phyloP scores from a whole-genome alignment of 345 rosid genomes.

The Clarkia xantiana region DNA sequence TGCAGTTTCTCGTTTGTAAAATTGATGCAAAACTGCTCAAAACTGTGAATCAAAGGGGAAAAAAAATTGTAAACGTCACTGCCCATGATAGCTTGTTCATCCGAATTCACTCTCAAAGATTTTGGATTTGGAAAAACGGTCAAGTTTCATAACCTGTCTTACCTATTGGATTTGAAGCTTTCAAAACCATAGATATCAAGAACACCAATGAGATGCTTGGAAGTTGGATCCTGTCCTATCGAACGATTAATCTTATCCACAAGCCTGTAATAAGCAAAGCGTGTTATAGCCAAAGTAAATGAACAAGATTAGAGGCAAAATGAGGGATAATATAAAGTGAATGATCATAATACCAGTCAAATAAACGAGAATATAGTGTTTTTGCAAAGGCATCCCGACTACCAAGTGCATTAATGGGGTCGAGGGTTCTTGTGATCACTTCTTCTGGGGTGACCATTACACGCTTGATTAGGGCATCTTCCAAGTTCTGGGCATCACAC shows the following conservation, averaged over 20 bases:
- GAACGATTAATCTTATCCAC: constrained; percentile 78
- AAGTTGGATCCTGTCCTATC: constrained; percentile 87
- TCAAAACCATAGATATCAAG: constrained; percentile 95
- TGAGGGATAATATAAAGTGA: too few relatives aligned
- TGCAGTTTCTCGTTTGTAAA: constrained; percentile 88
- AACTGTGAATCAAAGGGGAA: constrained; percentile 24
- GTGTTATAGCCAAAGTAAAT: constrained; percentile 3
- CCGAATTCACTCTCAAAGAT: too few relatives aligned
- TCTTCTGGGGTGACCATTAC: constrained; percentile 94
- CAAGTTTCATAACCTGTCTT: constrained; percentile 1
- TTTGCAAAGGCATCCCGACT: constrained; percentile 89
- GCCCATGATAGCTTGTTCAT: too few relatives aligned
- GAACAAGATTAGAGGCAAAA: constrained; percentile 1
- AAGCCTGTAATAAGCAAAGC: constrained; percentile 38
- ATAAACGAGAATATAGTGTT: constrained; percentile 71
- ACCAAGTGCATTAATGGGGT: constrained; percentile 50
- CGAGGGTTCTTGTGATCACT: constrained; percentile 70
- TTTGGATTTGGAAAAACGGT: too few relatives aligned
- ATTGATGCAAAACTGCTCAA: constrained; percentile 93
- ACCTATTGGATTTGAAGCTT: constrained; percentile 86
- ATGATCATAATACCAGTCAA: constrained; percentile 47
- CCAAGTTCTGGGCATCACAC: constrained; percentile 70
- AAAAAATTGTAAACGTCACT: too few relatives aligned
- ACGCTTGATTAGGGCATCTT: constrained; percentile 81
- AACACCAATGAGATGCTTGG: constrained; percentile 68